Base-by-base conservation (phyloP, 2,329 filamentous ascomycete genomes). In the Aspergillus sp. region DNA sequence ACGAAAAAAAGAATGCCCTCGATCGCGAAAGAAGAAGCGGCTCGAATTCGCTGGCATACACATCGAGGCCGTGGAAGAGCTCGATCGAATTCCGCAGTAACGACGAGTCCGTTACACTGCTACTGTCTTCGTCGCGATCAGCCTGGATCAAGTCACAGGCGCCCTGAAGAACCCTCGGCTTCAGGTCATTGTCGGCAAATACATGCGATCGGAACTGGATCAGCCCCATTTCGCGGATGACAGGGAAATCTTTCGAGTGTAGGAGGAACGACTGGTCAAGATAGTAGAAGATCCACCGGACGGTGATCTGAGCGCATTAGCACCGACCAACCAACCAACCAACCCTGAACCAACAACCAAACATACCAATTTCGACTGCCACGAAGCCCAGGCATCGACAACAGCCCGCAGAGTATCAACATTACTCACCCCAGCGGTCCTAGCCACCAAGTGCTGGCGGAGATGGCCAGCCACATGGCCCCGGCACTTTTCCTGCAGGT, bases 261-360 rank as follows among this genome's bases (percentile, higher is more conserved):
- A 94, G 67, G 5, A 98, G 70, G 52, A 86, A 95, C 2, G 86
- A 84, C 41, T 91, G 79, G 55, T 98, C 89, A 43, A 98, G 72
- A 52, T 88, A 98, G 63, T 86, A 93, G 61, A 95, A 96, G 24
- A 93, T 82, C 42, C 83, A 89, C 30, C 86, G 77, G 32, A 98
- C 75, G 10, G 80, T 78, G 43, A 78, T 74, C 78, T 86, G 45
- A 8, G 7, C 7, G 16, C 8, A 14, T 3, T 13, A 19, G 8
- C 24, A n/a, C n/a, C n/a, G n/a, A n/a, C n/a, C n/a, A n/a, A n/a
- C n/a, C n/a, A n/a, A n/a, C n/a, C n/a, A n/a, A n/a, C n/a, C n/a
- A n/a, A n/a, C n/a, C n/a, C n/a, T n/a, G n/a, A n/a, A n/a, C n/a
- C n/a, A n/a, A n/a, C n/a, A n/a, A n/a, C n/a, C 35, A n/a, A 8